Base-by-base conservation (phyloP, 495 filamentous ascomycete genomes). In the Hypoxylon intermedium region DNA sequence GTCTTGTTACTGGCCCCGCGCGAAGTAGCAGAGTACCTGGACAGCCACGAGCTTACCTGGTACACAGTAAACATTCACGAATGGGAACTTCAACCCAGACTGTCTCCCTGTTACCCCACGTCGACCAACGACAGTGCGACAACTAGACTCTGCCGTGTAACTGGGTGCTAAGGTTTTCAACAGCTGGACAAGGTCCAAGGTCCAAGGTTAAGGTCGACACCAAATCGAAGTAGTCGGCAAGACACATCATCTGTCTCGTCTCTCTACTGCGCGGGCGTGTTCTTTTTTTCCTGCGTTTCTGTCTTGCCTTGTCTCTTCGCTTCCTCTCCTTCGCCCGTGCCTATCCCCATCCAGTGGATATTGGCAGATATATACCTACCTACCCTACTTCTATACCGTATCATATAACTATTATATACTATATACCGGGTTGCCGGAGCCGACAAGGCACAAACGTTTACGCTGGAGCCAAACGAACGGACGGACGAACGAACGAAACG, bases 41-140 rank as follows among this genome's bases (percentile, higher is more conserved):
- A 13, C 31, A 34, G 31, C 31, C 31, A 9, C 12, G 31, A 34
- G 36, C 36, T 33, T 16, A 37, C 15, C 9, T 30, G 5, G 40
- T 46, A 52, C 55, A 59, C 55, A 59, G 42, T 47, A 53, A 48
- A 47, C 30, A 31, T 12, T 23, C 34, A 26, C 15, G 12, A n/a
- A 19, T 3, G 5, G 12, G 11, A 41, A 26, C 3, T 7, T 26
- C 3, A 26, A 26, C 3, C 7, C 24, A 7, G 21, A 53, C 56
- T 28, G 48, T 52, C 31, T 37, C 52, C 53, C 54, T 50, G 44
- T 52, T 59, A 59, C 61, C 61, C 63, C 57, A 61, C 57, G 63
- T 53, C 42, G 58, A 53, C 63, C 63, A 67, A 67, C 63, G 58
- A 67, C 58, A 63, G 63, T 67, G 63, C 63, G 63, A 67, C 63